A percentile compares a stretch with the other conserved stretches of the same genome.
Conservation (phyloP, 495 filamentous ascomycete species). For the Tuber brumale region DNA sequence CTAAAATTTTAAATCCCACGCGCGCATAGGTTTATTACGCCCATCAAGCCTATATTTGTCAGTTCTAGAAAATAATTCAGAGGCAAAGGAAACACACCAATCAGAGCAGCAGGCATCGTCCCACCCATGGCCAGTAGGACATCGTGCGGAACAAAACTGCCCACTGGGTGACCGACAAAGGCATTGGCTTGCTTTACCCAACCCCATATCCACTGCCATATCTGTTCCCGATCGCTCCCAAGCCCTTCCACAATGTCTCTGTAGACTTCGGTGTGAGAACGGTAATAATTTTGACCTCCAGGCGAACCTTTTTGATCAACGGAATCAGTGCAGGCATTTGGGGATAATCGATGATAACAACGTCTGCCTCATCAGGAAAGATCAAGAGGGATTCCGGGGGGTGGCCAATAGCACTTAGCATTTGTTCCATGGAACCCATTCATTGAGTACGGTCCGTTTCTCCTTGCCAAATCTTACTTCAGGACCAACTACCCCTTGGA, state of each 20-base stretch:
- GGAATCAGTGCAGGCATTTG: slow-evolving; percentile 81
- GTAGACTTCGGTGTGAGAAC: slow-evolving; percentile 79
- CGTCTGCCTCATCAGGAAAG: slow-evolving; percentile 64
- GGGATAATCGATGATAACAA: slow-evolving; percentile 75
- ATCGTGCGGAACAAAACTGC: slow-evolving; percentile 63
- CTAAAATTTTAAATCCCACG: slow-evolving; percentile 71
- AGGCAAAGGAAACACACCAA: slow-evolving; percentile 49
- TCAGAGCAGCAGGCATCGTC: slow-evolving; percentile 79
- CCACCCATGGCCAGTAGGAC: slow-evolving; percentile 62
- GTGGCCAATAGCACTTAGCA: slow-evolving; percentile 69
- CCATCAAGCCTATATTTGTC: slow-evolving; percentile 62
- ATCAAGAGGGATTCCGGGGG: slow-evolving; percentile 59
- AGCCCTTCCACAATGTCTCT: slow-evolving; percentile 57
- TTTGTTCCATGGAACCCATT: slow-evolving; percentile 75
- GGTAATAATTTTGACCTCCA: slow-evolving; percentile 68
- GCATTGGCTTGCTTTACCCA: slow-evolving; percentile 64
- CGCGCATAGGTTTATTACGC: slow-evolving; percentile 68
- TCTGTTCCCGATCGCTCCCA: slow-evolving; percentile 62
- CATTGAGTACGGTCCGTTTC: slow-evolving; percentile 48
- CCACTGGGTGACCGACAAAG: slow-evolving; percentile 80
- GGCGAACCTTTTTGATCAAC: slow-evolving; percentile 63
- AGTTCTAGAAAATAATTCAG: neutral
- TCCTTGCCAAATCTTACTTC: slow-evolving; percentile 61
- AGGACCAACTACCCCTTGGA: slow-evolving; percentile 69
- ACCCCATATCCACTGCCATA: slow-evolving; percentile 73